Evolutionary conservation across 2,329 filamentous ascomycete species (phyloP).

Genomic region (Trichoderma harzianum): DNA sequence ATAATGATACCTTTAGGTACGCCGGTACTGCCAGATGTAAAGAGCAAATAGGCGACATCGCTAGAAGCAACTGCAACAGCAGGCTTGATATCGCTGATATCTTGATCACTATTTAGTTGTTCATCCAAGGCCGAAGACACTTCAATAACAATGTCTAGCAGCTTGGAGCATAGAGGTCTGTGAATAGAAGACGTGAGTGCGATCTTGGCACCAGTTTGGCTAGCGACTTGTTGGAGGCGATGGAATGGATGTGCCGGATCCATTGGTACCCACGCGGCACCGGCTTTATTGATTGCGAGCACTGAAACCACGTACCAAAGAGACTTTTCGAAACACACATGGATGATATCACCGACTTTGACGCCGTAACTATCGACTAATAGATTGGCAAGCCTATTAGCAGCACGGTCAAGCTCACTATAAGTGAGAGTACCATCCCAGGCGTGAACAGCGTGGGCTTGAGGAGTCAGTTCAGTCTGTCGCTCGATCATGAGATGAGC

Average conservation of each 20-base stretch:
- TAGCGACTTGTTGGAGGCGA: not conserved
- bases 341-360: slow-evolving; percentile 22
- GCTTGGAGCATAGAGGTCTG: slow-evolving; percentile 15
- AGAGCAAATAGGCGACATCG: slow-evolving; percentile 24
- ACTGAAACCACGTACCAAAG: slow-evolving; percentile 21
- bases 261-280: slow-evolving; percentile 20
- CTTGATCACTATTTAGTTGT: not conserved
- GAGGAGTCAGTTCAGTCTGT: not conserved
- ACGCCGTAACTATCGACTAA: slow-evolving; percentile 23
- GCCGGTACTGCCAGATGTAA: slow-evolving; percentile 27
- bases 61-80: slow-evolving; percentile 18
- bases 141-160: not conserved
- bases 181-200: not conserved
- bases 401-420: slow-evolving; percentile 18
- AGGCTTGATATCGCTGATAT: slow-evolving; percentile 24
- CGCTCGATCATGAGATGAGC: not conserved
- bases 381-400: slow-evolving; percentile 11
- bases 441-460: slow-evolving; percentile 16
- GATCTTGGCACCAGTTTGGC: not conserved
- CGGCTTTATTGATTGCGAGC: slow-evolving; percentile 17
- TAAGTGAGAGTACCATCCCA: slow-evolving; percentile 25
- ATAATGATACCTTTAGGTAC: slow-evolving; percentile 24
- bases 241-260: slow-evolving; percentile 16
- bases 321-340: slow-evolving; percentile 22
- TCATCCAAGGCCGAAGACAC: not conserved